phyloP scores from a whole-genome alignment of 768 basidiomycete species.

The Tubosaeta sp. region DNA sequence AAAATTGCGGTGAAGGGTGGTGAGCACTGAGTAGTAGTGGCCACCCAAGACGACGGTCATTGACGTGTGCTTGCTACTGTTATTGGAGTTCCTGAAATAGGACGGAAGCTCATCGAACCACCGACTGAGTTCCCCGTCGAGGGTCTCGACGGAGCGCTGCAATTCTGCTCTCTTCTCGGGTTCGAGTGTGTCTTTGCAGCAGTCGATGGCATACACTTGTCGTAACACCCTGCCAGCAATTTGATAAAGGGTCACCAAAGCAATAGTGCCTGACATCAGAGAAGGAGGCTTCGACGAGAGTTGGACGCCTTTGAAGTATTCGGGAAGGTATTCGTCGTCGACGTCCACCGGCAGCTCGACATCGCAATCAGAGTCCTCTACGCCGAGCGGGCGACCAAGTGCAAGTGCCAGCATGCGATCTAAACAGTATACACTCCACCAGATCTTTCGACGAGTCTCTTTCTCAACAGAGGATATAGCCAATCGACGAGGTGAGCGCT shows the following conservation, averaged over 20 bases:
- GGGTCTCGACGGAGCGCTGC: constrained; percentile 71
- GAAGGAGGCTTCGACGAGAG: constrained; percentile 54
- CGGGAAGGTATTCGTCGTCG: constrained; percentile 73
- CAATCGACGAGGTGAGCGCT: constrained; percentile 83
- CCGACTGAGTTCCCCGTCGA: constrained; percentile 71
- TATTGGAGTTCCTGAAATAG: constrained; percentile 68
- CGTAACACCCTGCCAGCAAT: constrained; percentile 80
- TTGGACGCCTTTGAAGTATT: constrained; percentile 65
- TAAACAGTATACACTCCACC: constrained; percentile 91
- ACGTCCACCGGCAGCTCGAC: constrained; percentile 80
- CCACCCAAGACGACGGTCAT: constrained; percentile 85
- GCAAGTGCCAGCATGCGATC: constrained; percentile 92
- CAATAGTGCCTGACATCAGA: constrained; percentile 79
- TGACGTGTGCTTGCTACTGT: constrained; percentile 75
- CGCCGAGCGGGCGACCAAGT: constrained; percentile 81
- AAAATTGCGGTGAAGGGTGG: constrained; percentile 85
- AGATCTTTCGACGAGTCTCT: constrained; percentile 85
- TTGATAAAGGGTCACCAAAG: constrained; percentile 74
- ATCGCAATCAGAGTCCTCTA: constrained; percentile 89
- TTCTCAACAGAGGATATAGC: constrained; percentile 71
- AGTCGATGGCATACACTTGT: constrained; percentile 79
- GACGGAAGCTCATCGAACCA: constrained; percentile 81
- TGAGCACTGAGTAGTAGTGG: constrained; percentile 85
- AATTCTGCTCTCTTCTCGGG: constrained; percentile 71
- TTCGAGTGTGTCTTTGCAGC: constrained; percentile 68